Evolutionary conservation across 495 filamentous ascomycete species (phyloP).

Genomic region (Beverwykella pulmonaria): DNA sequence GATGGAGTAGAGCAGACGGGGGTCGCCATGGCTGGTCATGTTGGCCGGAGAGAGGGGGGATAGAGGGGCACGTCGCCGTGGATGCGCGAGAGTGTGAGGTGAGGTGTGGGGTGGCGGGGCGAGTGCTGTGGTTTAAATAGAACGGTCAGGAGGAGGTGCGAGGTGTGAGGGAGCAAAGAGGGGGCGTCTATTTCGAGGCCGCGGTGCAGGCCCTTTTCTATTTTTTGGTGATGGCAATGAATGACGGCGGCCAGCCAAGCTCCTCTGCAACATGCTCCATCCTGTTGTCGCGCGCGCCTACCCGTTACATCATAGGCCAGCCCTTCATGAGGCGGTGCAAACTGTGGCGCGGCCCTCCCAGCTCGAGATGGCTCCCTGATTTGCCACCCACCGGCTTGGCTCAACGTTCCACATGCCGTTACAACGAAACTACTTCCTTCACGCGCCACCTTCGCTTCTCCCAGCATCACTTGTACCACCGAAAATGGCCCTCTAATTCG

Average conservation of each 20-base stretch:
- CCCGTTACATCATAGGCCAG: background rate
- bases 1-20: slow-evolving; percentile 80
- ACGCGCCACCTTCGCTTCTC: too few species aligned
- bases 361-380: background rate
- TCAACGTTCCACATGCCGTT: too few species aligned
- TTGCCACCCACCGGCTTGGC: too few species aligned
- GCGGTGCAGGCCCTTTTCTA: slow-evolving; percentile 3
- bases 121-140: slow-evolving; percentile 5
- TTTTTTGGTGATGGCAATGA: background rate
- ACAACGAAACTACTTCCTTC: too few species aligned
- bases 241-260: background rate
- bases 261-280: background rate
- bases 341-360: background rate
- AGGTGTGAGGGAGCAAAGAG: slow-evolving; percentile 2
- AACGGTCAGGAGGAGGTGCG: background rate
- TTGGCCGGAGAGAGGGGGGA: background rate
- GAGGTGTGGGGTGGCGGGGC: background rate
- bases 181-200: slow-evolving; percentile 11
- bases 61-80: background rate
- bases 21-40: slow-evolving; percentile 62
- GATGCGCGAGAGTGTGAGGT: background rate
- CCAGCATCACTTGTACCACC: too few species aligned
- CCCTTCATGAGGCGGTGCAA: background rate
- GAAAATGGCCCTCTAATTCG: too few species aligned
- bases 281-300: slow-evolving; percentile 13